Evolutionary conservation across 2,329 filamentous ascomycete species (phyloP), one percentile per base, ranked within the genome.

Genomic region (Beauveria sp.): DNA sequence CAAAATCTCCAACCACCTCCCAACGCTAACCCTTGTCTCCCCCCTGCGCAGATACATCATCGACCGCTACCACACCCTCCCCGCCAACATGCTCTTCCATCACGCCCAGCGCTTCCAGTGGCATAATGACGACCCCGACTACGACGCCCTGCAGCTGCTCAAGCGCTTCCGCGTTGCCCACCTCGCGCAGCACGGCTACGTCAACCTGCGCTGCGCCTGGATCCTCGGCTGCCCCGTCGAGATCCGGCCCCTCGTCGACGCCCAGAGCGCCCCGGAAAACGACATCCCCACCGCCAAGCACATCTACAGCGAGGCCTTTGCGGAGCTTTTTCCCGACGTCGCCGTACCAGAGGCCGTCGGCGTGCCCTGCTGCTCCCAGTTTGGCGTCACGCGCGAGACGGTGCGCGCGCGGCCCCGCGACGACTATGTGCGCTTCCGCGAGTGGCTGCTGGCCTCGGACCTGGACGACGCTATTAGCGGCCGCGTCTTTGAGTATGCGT

Each of bases 361-460:
- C 2, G 79, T 81, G 5, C 77, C 83, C n/a, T 88, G 85, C 69
- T 88, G 85, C 70, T 83, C 84, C 20, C 86, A 88, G 70, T 88
- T 88, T 64, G 86, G 81, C 0, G 80, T 87, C 7, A 82, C 82
- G 3, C 74, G 78, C 8, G 77, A 81, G 7, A 78, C 78, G 51
- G 77, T 88, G 34, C 75, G 68, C 8, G 69, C 72, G 51, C 74
- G 83, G 40, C 77, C 82, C 3, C 71, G 71, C 50, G 74, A 75
- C 10, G 82, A 84, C 62, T 88, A 88, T 65, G 67, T 81, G 18
- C 77, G 77, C 45, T 83, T 81, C 68, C 77, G 84, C 5, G 73
- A 85, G 51, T 88, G 86, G 86, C 65, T 88, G 46, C 67, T 86
- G n/a, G 75, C 78, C 10, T 85, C 84, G 2, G 71, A 78, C 5